These are phyloP conservation scores for Rhodotorula taiwanensis DNA, from an alignment of 768 basidiomycete genomes.

Conservation along the genomic window DNA sequence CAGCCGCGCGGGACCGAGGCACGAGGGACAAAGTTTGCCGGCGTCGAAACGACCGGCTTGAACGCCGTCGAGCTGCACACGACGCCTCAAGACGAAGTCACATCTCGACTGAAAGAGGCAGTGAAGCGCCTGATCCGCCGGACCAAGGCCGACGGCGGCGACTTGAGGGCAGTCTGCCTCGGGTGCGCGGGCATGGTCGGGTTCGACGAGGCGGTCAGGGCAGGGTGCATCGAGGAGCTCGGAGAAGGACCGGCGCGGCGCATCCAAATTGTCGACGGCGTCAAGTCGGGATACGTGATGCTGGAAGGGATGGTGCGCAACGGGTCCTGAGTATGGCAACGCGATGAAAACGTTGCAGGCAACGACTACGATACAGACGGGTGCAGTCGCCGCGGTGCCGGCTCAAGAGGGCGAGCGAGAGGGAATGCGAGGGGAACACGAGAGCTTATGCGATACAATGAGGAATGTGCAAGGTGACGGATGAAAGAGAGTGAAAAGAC, in stretches of 20 bases:
- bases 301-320: constrained; percentile 17
- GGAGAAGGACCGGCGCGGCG: constrained; percentile 2
- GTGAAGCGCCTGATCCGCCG: constrained; percentile 39
- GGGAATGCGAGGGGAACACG: not conserved
- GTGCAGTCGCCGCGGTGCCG: too few relatives aligned
- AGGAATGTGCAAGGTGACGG: too few relatives aligned
- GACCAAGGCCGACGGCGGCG: not conserved
- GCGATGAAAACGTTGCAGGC: too few relatives aligned
- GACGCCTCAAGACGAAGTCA: constrained; percentile 38
- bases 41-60: constrained; percentile 45
- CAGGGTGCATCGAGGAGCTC: constrained; percentile 31
- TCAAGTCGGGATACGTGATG: constrained; percentile 38
- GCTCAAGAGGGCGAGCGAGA: not conserved
- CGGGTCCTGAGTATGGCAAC: too few relatives aligned
- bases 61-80: constrained; percentile 45
- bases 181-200: constrained; percentile 45
- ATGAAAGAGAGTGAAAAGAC: not conserved
- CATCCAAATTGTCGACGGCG: constrained; percentile 42
- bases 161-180: constrained; percentile 37
- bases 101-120: constrained; percentile 40
- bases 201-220: constrained; percentile 37
- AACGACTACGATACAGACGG: too few relatives aligned
- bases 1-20: constrained; percentile 17
- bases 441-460: not conserved
- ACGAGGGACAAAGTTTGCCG: constrained; percentile 39